Evolutionary conservation across 495 filamentous ascomycete species (phyloP).

Genomic region (Emericellopsis terricola): DNA sequence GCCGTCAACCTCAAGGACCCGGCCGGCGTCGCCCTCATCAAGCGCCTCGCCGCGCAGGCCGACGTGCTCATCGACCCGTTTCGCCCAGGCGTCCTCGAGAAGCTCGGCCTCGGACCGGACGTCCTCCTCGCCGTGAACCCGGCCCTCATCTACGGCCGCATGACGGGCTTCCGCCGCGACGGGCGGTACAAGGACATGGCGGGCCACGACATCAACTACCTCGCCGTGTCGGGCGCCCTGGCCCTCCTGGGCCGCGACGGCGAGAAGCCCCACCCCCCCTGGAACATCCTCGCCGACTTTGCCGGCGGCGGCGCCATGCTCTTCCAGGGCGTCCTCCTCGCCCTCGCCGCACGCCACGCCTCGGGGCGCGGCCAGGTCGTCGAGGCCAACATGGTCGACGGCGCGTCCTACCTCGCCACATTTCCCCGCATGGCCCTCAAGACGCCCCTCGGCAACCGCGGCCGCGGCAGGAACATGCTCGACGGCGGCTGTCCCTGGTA

Average conservation of each 20-base stretch:
- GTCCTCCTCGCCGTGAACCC: slow-evolving; percentile 47
- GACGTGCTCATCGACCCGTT: slow-evolving; percentile 88
- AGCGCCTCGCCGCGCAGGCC: slow-evolving; percentile 37
- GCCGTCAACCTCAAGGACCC: slow-evolving; percentile 57
- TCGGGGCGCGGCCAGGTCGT: slow-evolving; percentile 70
- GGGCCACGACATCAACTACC: slow-evolving; percentile 96
- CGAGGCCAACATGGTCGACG: slow-evolving; percentile 94
- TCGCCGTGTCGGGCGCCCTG: slow-evolving; percentile 70
- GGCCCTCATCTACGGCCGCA: slow-evolving; percentile 61
- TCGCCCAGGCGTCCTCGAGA: slow-evolving; percentile 78
- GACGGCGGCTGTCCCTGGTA: slow-evolving; percentile 82
- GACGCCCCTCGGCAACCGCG: slow-evolving; percentile 35
- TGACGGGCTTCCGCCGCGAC: slow-evolving; percentile 80
- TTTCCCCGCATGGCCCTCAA: slow-evolving; percentile 50
- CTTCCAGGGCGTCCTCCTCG: slow-evolving; percentile 51
- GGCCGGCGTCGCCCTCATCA: slow-evolving; percentile 41
- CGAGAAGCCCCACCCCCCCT: slow-evolving; percentile 58
- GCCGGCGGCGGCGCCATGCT: slow-evolving; percentile 74
- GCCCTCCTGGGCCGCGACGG: slow-evolving; percentile 51
- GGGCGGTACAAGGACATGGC: slow-evolving; percentile 77
- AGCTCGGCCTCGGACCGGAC: slow-evolving; percentile 54
- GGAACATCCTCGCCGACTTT: slow-evolving; percentile 78
- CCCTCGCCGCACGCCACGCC: slow-evolving; percentile 31
- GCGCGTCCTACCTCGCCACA: slow-evolving; percentile 54
- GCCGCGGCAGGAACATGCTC: slow-evolving; percentile 58